A percentile compares a stretch with the other conserved stretches of the same genome.
phyloP scores from a whole-genome alignment of 23 red algal species.

The Gracilaria caudata region DNA sequence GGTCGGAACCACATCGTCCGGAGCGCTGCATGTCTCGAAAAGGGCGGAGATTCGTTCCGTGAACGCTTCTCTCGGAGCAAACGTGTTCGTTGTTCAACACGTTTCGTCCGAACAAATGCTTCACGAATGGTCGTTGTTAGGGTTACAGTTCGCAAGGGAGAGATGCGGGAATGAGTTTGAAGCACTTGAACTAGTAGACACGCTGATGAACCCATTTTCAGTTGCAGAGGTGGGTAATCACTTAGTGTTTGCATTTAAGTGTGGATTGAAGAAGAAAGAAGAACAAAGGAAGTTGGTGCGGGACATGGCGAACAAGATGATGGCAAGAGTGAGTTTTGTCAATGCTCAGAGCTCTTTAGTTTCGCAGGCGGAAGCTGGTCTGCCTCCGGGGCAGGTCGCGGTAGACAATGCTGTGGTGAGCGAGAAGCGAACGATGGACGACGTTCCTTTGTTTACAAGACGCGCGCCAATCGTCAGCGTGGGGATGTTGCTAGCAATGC shows the following conservation, averaged over 20 bases:
- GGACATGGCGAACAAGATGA: not conserved
- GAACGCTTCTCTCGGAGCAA: not conserved
- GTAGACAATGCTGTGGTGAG: not conserved
- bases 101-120: not conserved
- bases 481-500: not conserved
- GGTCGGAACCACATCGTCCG: not conserved
- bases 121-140: not conserved
- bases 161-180: not conserved
- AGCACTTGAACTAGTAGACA: not conserved
- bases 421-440: not conserved
- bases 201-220: not conserved
- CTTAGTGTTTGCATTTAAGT: not conserved
- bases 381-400: too few species aligned
- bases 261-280: not conserved
- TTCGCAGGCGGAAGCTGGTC: not conserved
- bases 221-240: not conserved
- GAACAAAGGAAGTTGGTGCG: not conserved
- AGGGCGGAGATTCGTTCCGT: not conserved
- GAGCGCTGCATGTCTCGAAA: not conserved
- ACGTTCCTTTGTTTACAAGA: not conserved
- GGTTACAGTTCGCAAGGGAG: not conserved
- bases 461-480: not conserved
- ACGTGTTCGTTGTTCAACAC: not conserved
- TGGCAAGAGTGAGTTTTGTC: not conserved
- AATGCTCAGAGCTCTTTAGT: not conserved